Percentiles rank a stretch among this genome's conserved stretches.
Evolutionary conservation across 305 asterid genomes (phyloP).

Genomic region (Fraxinus ornus): DNA sequence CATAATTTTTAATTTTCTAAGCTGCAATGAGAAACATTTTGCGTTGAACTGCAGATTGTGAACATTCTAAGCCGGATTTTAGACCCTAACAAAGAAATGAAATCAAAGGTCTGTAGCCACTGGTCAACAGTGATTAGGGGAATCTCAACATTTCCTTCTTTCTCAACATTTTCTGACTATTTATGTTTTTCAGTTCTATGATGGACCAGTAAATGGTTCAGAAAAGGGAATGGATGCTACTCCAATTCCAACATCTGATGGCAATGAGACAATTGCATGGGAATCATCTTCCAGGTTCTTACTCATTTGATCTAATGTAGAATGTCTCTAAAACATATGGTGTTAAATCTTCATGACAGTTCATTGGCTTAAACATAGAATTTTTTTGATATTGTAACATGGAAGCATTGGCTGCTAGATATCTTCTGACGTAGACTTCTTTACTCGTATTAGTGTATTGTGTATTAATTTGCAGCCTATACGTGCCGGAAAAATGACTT

Average conservation of each 20-base stretch:
- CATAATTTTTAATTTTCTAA: slow-evolving; percentile 9
- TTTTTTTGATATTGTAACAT: background rate
- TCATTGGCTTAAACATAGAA: background rate
- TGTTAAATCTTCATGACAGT: background rate
- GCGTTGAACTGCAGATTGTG: slow-evolving; percentile 55
- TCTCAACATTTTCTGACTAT: slow-evolving; percentile 15
- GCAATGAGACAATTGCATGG: slow-evolving; percentile 30
- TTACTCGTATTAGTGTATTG: background rate
- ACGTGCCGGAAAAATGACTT: background rate
- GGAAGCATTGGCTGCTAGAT: background rate
- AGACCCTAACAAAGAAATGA: slow-evolving; percentile 78
- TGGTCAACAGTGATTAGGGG: slow-evolving; percentile 8
- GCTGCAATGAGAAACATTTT: slow-evolving; percentile 19
- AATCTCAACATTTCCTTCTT: slow-evolving; percentile 19
- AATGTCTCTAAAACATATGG: background rate
- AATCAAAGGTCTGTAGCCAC: slow-evolving; percentile 52
- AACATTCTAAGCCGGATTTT: slow-evolving; percentile 74
- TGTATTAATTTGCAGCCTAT: background rate
- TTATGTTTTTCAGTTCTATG: slow-evolving; percentile 48
- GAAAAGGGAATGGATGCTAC: slow-evolving; percentile 32
- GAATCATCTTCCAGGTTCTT: slow-evolving; percentile 46
- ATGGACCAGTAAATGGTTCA: slow-evolving; percentile 45
- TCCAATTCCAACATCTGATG: slow-evolving; percentile 28
- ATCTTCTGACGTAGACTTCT: background rate
- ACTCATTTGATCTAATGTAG: slow-evolving; percentile 25